Base-by-base conservation (phyloP, 2,329 filamentous ascomycete genomes). In the Aspergillus chevalieri region DNA sequence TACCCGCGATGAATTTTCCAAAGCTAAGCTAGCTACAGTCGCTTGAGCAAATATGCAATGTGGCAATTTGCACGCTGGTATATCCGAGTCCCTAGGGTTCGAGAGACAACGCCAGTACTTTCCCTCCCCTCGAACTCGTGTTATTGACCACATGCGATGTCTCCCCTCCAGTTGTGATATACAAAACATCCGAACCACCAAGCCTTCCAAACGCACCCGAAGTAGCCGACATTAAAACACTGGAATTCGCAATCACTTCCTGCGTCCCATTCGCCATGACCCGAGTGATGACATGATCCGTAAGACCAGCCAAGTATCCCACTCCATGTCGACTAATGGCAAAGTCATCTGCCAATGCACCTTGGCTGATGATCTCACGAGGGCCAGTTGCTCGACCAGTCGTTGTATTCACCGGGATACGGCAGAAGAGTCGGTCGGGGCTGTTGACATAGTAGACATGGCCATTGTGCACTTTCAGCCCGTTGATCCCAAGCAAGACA, bases 371-470 rank as follows among this genome's bases (percentile, higher is more conserved):
- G 26, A 57, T 39, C 22, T 57, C 51, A 12, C 52, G 47, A 12
- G 50, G 28, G 5, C 56, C 54, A 42, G 47, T 34, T 14, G 55
- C 54, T n/a, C 43, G 46, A 8, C 53, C 53, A 33, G 53, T 49
- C 28, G 45, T 44, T 15, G 10, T 30, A 15, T 55, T 49, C 24
- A 59, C 49, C 9, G 46, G 49, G 28, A 58, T 50, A n/a, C 56
- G 56, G 28, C 56, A 55, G 45, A 58, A 59, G 19, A 55, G 26
- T 14, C 50, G 50, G 17, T 55, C 47, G 6, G 52, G 49, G 3
- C 38, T 57, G 15, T 55, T 54, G 21, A 46, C 50, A 43, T 58
- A 59, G 48, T 57, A 58, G 19, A 58, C 34, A 41, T 58, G 47
- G 12, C 48, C 28, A 2, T 50, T 17, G 21, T 44, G 39, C 24